A percentile compares a stretch with the other conserved stretches of the same genome.
These are phyloP conservation scores for Diaporthe sp. DNA, from an alignment of 2,329 filamentous ascomycete genomes.

Conservation along the genomic window DNA sequence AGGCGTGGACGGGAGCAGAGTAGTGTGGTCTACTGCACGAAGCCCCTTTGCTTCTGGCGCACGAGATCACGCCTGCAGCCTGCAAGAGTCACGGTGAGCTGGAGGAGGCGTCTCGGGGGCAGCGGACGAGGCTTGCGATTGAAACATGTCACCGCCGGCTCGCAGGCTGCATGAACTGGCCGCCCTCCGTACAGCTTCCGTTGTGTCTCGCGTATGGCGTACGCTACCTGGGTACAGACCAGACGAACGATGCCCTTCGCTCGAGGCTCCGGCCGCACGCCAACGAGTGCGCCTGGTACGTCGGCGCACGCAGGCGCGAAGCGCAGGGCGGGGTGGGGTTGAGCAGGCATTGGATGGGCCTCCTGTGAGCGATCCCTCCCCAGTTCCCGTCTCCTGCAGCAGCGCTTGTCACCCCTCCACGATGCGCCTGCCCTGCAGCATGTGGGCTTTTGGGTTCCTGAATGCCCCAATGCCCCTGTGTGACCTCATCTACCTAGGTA, in stretches of 20 bases:
- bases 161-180: conserved; percentile 10
- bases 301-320: neutral
- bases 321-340: conserved; percentile 25
- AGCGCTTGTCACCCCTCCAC: conserved; percentile 39
- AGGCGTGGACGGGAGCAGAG: conserved; percentile 5
- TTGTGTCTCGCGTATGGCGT: neutral
- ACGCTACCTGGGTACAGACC: neutral
- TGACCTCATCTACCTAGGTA: conserved; percentile 35
- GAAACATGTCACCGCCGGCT: conserved; percentile 10
- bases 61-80: conserved; percentile 22
- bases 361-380: conserved; percentile 8
- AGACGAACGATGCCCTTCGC: conserved; percentile 9
- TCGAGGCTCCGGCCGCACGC: conserved; percentile 20
- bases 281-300: neutral
- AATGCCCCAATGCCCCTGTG: conserved; percentile 33
- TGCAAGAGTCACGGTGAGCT: conserved; percentile 21
- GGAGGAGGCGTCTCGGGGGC: conserved; percentile 15
- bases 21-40: conserved; percentile 23
- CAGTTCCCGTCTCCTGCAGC: conserved; percentile 40
- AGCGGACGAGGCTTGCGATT: conserved; percentile 23
- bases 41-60: conserved; percentile 29
- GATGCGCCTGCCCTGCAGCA: conserved; percentile 36
- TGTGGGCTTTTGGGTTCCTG: conserved; percentile 39
- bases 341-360: conserved; percentile 34
- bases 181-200: neutral